Conservation (phyloP, 345 rosid genomes). For the Gossypium sturtianum region DNA sequence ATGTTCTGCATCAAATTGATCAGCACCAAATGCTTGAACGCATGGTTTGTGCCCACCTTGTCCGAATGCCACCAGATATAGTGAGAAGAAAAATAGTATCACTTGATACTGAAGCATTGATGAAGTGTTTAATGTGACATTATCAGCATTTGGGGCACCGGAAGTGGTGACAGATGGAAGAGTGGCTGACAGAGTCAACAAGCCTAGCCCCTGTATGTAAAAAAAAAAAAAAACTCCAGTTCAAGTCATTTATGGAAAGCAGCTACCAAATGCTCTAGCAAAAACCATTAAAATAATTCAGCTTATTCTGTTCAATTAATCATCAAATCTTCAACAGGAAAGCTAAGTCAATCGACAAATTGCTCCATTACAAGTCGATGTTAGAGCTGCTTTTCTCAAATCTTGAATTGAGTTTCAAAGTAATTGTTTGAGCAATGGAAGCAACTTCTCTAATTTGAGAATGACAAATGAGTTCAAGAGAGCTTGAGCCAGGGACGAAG, state of each 20-base stretch:
- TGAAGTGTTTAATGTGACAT: background rate
- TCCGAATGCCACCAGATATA: slow-evolving; percentile 34
- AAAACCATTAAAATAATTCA: background rate
- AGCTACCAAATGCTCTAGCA: background rate
- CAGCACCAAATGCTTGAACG: slow-evolving; percentile 79
- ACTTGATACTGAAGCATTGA: slow-evolving; percentile 18
- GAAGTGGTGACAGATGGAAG: slow-evolving; percentile 16
- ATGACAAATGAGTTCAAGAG: background rate
- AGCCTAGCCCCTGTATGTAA: slow-evolving; percentile 36
- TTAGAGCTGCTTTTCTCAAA: background rate
- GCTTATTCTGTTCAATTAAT: background rate
- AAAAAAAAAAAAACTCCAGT: background rate
- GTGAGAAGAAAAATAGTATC: slow-evolving; percentile 25
- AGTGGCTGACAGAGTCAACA: slow-evolving; percentile 34
- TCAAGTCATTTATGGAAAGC: background rate
- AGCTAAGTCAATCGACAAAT: too few relatives aligned
- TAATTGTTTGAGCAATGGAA: background rate
- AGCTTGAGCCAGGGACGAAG: background rate
- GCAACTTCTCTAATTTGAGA: background rate
- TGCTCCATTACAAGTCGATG: background rate
- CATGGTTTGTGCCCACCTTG: slow-evolving; percentile 66
- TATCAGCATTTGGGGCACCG: background rate
- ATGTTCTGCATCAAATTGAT: slow-evolving; percentile 56
- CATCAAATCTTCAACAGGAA: background rate
- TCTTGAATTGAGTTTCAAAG: background rate